Conservation (phyloP, 106 monocot genomes). For the Dioscorea alata region DNA sequence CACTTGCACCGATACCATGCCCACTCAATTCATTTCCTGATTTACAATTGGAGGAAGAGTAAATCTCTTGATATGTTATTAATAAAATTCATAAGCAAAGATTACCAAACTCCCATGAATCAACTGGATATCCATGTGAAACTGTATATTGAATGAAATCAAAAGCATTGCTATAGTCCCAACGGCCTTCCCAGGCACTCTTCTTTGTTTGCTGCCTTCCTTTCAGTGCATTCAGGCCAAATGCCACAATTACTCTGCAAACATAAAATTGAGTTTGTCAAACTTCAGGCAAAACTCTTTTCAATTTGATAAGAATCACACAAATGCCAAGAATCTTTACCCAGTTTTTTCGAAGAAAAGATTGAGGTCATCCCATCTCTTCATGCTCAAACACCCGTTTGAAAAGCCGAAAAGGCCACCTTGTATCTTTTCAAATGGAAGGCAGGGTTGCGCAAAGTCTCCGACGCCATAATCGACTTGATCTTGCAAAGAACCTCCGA, state of each 20-base stretch:
- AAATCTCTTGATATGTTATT: neutral
- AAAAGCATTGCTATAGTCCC: constrained; percentile 79
- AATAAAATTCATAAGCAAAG: neutral
- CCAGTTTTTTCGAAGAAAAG: constrained; percentile 57
- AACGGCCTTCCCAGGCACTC: constrained; percentile 48
- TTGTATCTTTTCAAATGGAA: constrained; percentile 29
- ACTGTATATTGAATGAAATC: constrained; percentile 80
- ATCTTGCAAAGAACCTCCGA: constrained; percentile 93
- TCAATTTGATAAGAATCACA: too few relatives aligned
- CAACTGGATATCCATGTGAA: constrained; percentile 72
- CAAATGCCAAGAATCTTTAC: constrained; percentile 20
- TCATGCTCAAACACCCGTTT: constrained; percentile 62
- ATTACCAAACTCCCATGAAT: constrained; percentile 97
- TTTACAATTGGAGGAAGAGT: neutral
- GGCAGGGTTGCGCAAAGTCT: constrained; percentile 25
- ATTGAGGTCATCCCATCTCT: constrained; percentile 78
- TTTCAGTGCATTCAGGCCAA: constrained; percentile 83
- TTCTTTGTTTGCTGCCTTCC: constrained; percentile 38
- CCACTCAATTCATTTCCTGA: constrained; percentile 97
- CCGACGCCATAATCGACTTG: constrained; percentile 66
- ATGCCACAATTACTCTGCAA: constrained; percentile 74
- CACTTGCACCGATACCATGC: constrained; percentile 65
- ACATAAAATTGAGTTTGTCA: neutral
- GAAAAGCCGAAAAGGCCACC: constrained; percentile 80
- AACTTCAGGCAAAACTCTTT: neutral